These are phyloP conservation scores for Tolypocladium inflatum DNA, from an alignment of 2,329 filamentous ascomycete genomes.

Conservation along the genomic window DNA sequence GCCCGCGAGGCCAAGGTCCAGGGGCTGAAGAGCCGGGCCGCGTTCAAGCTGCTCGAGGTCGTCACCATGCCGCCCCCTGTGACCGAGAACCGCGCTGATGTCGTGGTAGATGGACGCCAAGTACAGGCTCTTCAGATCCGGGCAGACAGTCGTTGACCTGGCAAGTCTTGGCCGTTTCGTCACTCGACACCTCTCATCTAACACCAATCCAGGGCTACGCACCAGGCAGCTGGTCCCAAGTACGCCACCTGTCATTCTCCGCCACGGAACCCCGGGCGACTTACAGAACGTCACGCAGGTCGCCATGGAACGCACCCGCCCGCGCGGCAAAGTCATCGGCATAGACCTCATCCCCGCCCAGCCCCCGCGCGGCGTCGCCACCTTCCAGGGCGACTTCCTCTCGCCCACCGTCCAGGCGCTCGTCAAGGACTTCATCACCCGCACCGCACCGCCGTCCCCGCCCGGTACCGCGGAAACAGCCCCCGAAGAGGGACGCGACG, in stretches of 20 bases:
- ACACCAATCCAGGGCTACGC: slow-evolving; percentile 58
- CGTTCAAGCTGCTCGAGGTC: slow-evolving; percentile 89
- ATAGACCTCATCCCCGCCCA: slow-evolving; percentile 92
- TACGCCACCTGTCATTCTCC: slow-evolving; percentile 18
- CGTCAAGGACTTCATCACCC: slow-evolving; percentile 65
- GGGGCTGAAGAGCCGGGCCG: slow-evolving; percentile 79
- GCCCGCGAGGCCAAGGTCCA: slow-evolving; percentile 67
- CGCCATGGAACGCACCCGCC: slow-evolving; percentile 67
- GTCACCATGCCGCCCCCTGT: background rate
- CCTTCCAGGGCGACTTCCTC: slow-evolving; percentile 91
- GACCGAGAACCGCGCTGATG: background rate
- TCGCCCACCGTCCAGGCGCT: slow-evolving; percentile 63
- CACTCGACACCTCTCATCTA: background rate
- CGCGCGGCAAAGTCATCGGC: slow-evolving; percentile 71
- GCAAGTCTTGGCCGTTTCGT: slow-evolving; percentile 33
- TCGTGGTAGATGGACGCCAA: slow-evolving; percentile 65
- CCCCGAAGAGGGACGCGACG: background rate
- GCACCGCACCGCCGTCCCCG: slow-evolving; percentile 30
- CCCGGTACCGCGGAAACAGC: background rate
- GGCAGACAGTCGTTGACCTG: slow-evolving; percentile 84
- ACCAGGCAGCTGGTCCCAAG: slow-evolving; percentile 63
- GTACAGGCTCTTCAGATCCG: slow-evolving; percentile 66
- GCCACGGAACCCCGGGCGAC: background rate
- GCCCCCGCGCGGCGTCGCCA: slow-evolving; percentile 83
- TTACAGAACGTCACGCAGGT: slow-evolving; percentile 44